A percentile compares a stretch with the other conserved stretches of the same genome.
Evolutionary conservation across 176 grass and related monocot species (phyloP).

Genomic region (Aegilops bicornis): DNA sequence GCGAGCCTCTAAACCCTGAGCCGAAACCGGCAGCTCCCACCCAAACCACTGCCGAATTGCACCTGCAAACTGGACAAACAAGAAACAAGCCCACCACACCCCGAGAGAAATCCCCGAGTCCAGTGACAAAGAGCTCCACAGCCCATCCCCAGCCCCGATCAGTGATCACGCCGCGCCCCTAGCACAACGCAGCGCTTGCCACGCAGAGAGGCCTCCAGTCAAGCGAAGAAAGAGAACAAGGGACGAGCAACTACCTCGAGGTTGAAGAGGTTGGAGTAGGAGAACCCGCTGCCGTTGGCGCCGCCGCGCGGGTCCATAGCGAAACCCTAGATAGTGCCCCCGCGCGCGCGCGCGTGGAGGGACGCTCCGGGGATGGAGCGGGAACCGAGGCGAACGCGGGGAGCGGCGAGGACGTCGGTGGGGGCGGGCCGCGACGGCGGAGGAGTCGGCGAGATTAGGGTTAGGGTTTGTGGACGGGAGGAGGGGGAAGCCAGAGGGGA

Average conservation of each 20-base stretch:
- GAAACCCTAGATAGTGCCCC: conserved; percentile 43
- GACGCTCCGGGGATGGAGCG: not conserved
- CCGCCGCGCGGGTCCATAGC: conserved; percentile 73
- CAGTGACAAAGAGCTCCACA: not conserved
- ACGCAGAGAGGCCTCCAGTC: not conserved
- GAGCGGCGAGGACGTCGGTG: not conserved
- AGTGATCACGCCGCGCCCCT: not conserved
- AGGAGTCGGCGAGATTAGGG: conserved; percentile 44
- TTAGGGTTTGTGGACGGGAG: conserved; percentile 49
- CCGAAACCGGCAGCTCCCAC: not conserved
- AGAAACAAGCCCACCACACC: not conserved
- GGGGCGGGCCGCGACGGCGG: not conserved
- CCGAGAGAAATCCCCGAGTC: conserved; percentile 14
- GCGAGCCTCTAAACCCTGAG: not conserved
- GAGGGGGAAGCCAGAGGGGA: not conserved
- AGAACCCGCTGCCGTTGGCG: conserved; percentile 61
- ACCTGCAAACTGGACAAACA: not conserved
- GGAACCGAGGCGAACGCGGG: not conserved
- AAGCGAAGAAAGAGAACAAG: not conserved
- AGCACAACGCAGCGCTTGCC: not conserved
- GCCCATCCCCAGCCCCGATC: not conserved
- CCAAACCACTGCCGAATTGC: not conserved
- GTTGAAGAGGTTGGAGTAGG: conserved; percentile 85
- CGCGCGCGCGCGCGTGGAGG: not conserved
- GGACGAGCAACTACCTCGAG: conserved; percentile 57